Conservation (phyloP, 352 stramenopile species). For the Pythium rishiriense region DNA sequence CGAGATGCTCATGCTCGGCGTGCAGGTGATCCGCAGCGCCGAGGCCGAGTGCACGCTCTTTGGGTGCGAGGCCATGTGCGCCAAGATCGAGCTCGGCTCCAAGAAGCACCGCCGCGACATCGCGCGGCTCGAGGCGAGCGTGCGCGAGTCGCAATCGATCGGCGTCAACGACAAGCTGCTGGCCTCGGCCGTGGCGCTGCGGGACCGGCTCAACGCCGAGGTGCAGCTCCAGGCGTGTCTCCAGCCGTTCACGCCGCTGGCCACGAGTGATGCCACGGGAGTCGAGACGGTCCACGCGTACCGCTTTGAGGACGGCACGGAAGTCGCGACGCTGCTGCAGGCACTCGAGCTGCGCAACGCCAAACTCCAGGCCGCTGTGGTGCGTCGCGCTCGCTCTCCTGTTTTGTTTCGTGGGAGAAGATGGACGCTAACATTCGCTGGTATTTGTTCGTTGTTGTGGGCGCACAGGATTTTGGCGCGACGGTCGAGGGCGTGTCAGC, state of each 20-base stretch:
- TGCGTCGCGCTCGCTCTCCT: too few relatives aligned
- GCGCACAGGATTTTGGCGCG: conserved; percentile 38
- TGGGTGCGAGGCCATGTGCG: conserved; percentile 63
- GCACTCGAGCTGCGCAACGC: conserved; percentile 65
- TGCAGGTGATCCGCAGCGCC: conserved; percentile 69
- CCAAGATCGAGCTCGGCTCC: conserved; percentile 57
- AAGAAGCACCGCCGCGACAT: conserved; percentile 58
- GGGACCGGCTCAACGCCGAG: conserved; percentile 64
- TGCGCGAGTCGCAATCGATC: conserved; percentile 48
- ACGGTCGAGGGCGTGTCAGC: conserved; percentile 53
- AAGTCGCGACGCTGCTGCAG: conserved; percentile 57
- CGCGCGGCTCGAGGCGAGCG: conserved; percentile 60
- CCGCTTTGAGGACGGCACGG: conserved; percentile 52
- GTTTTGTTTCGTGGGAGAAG: too few relatives aligned
- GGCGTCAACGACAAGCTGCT: conserved; percentile 65
- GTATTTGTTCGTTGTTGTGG: neutral
- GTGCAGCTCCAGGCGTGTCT: conserved; percentile 63
- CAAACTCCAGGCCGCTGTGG: conserved; percentile 51
- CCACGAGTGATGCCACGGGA: conserved; percentile 28
- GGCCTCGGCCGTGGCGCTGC: conserved; percentile 38
- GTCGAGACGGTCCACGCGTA: conserved; percentile 34
- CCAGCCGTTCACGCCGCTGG: conserved; percentile 39
- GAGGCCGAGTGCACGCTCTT: conserved; percentile 85
- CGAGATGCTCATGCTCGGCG: conserved; percentile 54
- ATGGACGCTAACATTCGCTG: neutral